A percentile compares a stretch with the other conserved stretches of the same genome.
These are phyloP conservation scores for Suhomyces bribrorum DNA, from an alignment of 1,139 yeast genomes.

Conservation along the genomic window DNA sequence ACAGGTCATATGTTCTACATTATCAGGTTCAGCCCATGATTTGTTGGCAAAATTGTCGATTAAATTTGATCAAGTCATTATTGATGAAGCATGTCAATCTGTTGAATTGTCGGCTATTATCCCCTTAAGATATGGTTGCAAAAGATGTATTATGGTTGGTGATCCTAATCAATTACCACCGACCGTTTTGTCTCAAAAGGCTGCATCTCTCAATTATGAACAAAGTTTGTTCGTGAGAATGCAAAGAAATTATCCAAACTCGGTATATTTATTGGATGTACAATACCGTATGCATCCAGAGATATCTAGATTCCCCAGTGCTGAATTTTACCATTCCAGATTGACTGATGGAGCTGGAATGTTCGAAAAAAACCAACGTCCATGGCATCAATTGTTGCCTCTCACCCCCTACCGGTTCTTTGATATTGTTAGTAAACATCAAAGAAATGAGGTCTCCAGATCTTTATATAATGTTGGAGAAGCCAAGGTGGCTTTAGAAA, in stretches of 20 bases:
- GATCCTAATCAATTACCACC: conserved; percentile 99
- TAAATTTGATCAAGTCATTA: conserved; percentile 87
- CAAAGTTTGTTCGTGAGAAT: conserved; percentile 93
- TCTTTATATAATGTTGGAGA: conserved; percentile 74
- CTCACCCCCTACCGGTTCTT: conserved; percentile 81
- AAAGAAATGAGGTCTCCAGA: conserved; percentile 59
- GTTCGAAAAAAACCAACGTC: conserved; percentile 56
- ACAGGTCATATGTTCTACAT: conserved; percentile 86
- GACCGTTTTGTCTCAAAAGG: conserved; percentile 86
- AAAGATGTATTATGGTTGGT: conserved; percentile 94
- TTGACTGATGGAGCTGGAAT: conserved; percentile 77
- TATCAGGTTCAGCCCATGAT: conserved; percentile 95
- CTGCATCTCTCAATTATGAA: conserved; percentile 71
- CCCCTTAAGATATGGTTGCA: conserved; percentile 91
- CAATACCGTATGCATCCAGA: conserved; percentile 98
- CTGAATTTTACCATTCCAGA: conserved; percentile 72
- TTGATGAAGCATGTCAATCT: conserved; percentile 98
- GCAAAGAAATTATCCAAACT: conserved; percentile 65
- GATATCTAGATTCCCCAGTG: conserved; percentile 83
- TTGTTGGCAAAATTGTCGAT: conserved; percentile 73
- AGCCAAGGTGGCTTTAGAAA: conserved; percentile 68
- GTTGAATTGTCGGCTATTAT: conserved; percentile 90
- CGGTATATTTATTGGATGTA: conserved; percentile 78
- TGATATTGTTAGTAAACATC: conserved; percentile 67
- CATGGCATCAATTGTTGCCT: conserved; percentile 66